Base-by-base conservation (phyloP, 2,329 filamentous ascomycete species). In the Cyclaneusma minus region DNA sequence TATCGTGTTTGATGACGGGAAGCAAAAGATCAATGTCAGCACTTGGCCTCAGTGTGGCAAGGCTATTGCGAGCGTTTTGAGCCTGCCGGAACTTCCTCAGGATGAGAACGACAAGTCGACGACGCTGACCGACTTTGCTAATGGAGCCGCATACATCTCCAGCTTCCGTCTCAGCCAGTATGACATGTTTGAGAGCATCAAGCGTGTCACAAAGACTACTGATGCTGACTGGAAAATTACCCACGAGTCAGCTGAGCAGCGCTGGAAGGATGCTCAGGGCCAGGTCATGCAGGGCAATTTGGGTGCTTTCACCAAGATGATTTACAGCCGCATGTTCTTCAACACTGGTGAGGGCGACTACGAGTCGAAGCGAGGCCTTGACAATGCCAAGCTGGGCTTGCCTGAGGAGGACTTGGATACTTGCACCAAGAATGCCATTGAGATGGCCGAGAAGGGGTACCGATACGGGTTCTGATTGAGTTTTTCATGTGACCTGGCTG, bases 181-280 rank as follows among this genome's bases (percentile, higher is more conserved):
- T 7, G 72, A 80, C 7, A 78, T 80, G 54, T 57, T 80, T 28
- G 60, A 63, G 20, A 62, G 60, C n/a, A 47, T 73, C 8, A 57
- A 71, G 38, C 60, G 63, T 0, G 70, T 71, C 4, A 63, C 64
- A 0, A 60, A 60, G 0, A 68, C 62, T 0, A 62, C 50, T 2
- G 64, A 72, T 20, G 48, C 45, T 0, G 72, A 78, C 38, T 81
- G 74, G 74, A 56, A 42, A 3, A 58, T 80, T 29, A 52, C 41
- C 2, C 46, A 58, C 6, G 60, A 71, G 45, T 37, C 44, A 0
- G 47, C 52, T 2, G 35, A 50, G 21, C 47, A 64, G 42, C 56
- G 69, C 13, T 67, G 57, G 33, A 44, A 51, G 27, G 52, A 60
- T 2, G 69, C 58, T 0, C 33, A 55, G 29, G 54, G 55, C 27